Evolutionary conservation across 1,139 yeast genomes (phyloP).

Genomic region (Arxiozyma slooffiae): DNA sequence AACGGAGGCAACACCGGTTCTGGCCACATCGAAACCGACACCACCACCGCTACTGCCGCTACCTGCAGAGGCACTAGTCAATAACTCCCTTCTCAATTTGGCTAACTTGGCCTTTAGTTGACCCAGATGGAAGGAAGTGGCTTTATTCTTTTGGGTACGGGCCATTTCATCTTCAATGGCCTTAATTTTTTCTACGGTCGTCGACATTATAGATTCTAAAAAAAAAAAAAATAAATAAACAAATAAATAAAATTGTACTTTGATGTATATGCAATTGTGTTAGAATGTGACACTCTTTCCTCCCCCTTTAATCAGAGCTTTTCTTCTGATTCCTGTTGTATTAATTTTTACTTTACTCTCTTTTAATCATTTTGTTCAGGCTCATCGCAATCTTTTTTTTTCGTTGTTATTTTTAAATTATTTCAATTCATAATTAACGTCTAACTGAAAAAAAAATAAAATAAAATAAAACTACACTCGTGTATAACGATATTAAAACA

Average conservation of each 20-base stretch:
- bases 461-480: too few relatives aligned
- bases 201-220: conserved; percentile 38
- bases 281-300: too few relatives aligned
- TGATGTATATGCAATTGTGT: too few relatives aligned
- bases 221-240: too few relatives aligned
- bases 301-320: too few relatives aligned
- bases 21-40: conserved; percentile 90
- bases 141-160: conserved; percentile 89
- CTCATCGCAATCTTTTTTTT: conserved; percentile 1
- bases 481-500: too few relatives aligned
- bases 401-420: not conserved
- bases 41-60: conserved; percentile 92
- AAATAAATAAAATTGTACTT: too few relatives aligned
- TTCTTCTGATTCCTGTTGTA: too few relatives aligned
- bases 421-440: not conserved
- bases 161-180: conserved; percentile 94
- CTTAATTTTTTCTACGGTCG: conserved; percentile 82
- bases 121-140: conserved; percentile 92
- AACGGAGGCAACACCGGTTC: conserved; percentile 94
- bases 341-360: not conserved
- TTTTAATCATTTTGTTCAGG: not conserved
- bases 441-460: not conserved
- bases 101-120: conserved; percentile 94
- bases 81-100: conserved; percentile 79
- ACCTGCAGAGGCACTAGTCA: conserved; percentile 65